A percentile compares a stretch with the other conserved stretches of the same genome.
Conservation (phyloP, 768 basidiomycete species). For the Boletus huronensis region DNA sequence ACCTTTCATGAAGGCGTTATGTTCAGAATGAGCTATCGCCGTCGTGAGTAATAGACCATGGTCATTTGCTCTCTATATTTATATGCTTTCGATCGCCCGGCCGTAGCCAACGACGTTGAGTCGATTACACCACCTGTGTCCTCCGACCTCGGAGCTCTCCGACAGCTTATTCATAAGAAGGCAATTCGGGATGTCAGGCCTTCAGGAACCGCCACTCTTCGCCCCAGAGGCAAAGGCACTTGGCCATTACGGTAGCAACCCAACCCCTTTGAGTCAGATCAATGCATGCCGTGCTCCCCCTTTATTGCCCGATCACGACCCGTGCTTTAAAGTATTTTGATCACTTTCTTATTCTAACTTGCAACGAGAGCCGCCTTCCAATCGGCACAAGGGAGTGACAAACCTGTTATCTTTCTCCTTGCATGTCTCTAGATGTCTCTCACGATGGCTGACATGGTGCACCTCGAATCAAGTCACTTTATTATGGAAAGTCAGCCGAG, state of each 20-base stretch:
- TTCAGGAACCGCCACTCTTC: neutral
- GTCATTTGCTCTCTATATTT: slow-evolving; percentile 13
- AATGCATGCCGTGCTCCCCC: neutral
- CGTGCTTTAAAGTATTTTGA: neutral
- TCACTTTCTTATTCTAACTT: neutral
- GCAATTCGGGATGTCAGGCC: neutral
- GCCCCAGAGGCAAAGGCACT: neutral
- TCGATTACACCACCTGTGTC: slow-evolving; percentile 2
- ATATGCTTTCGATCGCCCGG: neutral
- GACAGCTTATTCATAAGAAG: neutral
- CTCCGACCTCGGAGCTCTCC: neutral
- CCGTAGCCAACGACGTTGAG: slow-evolving; percentile 3
- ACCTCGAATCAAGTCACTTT: neutral
- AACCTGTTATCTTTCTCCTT: neutral
- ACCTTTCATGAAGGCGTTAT: neutral
- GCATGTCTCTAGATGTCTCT: neutral
- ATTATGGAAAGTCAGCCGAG: neutral
- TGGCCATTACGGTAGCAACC: neutral
- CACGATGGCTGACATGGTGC: neutral
- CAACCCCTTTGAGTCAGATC: neutral
- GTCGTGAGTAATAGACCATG: slow-evolving; percentile 10
- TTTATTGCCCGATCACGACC: neutral
- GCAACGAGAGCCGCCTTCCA: neutral
- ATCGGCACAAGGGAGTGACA: neutral
- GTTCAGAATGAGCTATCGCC: neutral